Percentiles rank a stretch among this genome's conserved stretches.
phyloP scores from a whole-genome alignment of 495 filamentous ascomycete species.

The Penicillium chermesinum region DNA sequence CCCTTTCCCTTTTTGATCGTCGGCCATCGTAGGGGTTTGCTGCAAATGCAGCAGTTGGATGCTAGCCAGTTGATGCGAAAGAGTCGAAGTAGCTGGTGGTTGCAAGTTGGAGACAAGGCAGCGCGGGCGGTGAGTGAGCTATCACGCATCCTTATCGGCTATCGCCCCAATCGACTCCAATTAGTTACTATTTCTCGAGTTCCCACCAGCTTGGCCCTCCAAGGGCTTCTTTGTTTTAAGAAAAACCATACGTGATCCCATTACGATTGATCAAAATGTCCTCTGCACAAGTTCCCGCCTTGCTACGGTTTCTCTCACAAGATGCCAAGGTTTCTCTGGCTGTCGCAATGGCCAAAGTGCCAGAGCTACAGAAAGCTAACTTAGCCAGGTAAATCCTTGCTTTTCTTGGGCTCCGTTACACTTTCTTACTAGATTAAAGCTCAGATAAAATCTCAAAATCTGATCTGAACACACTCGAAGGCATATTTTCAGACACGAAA shows the following conservation, averaged over 20 bases:
- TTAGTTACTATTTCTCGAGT: too few relatives aligned
- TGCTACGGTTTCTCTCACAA: conserved; percentile 74
- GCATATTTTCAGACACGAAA: conserved; percentile 65
- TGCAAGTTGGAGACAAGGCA: background rate
- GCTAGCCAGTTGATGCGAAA: background rate
- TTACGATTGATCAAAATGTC: background rate
- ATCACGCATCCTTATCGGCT: too few relatives aligned
- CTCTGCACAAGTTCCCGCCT: conserved; percentile 50
- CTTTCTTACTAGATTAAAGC: conserved; percentile 24
- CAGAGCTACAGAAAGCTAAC: conserved; percentile 58
- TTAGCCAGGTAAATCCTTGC: conserved; percentile 51
- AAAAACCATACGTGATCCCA: too few relatives aligned
- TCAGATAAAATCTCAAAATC: conserved; percentile 59
- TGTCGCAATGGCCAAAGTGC: conserved; percentile 62
- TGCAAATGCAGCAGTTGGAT: conserved; percentile 21
- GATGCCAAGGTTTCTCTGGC: conserved; percentile 67
- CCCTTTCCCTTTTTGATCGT: conserved; percentile 47
- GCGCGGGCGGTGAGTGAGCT: too few relatives aligned
- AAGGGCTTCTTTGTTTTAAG: too few relatives aligned
- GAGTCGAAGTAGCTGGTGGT: background rate
- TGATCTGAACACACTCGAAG: conserved; percentile 47
- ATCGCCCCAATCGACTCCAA: too few relatives aligned
- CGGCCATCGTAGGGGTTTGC: conserved; percentile 31
- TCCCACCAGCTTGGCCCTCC: too few relatives aligned
- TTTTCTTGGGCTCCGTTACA: background rate